Base-by-base conservation (phyloP, 805 yeast species). In the Ogataea angusta region DNA sequence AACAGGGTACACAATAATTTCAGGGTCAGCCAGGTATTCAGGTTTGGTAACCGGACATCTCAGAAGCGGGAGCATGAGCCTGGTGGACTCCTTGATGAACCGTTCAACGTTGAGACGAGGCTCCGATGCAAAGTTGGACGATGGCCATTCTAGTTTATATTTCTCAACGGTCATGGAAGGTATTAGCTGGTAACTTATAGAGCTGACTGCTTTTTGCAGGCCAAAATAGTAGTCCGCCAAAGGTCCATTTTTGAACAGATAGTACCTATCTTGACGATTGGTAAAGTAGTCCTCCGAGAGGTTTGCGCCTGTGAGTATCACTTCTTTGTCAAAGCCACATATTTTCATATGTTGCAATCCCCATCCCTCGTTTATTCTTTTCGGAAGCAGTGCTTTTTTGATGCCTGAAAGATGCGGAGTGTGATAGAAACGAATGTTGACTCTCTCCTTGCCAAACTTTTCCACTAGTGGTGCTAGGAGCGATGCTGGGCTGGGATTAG, bases 341-440 rank as follows among this genome's bases (percentile, higher is more conserved):
- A 93, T 73, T 60, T 93, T 93, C 98, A 93, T 93, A 59, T 93
- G 99, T 62, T 93, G 99, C 37, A 93, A 72, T 0, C 99, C 99
- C 66, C 74, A 76, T 3, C 95, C 90, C 65, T 93, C 99, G 62
- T 90, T 89, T 48, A 91, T 70, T 47, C 99, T 73, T 44, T 75
- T 82, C 0, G 99, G 99, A 3, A 88, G 71, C 31, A 85, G 33
- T 7, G 64, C 50, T 55, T 81, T 80, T 42, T 76, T 73, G 44
- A 86, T 56, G 0, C 95, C 95, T 28, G 73, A 67, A 50, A 86
- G 71, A 47, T 82, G 82, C 0, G 99, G 99, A 0, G 99, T 91
- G 53, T 85, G 95, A 62, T 86, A 93, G 71, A 90, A 73, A 51
- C 95, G 68, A 34, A 90, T 67, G 53, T 85, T 86, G 16, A 91